Conservation (phyloP, 768 basidiomycete genomes). For the Suillus variegatus region DNA sequence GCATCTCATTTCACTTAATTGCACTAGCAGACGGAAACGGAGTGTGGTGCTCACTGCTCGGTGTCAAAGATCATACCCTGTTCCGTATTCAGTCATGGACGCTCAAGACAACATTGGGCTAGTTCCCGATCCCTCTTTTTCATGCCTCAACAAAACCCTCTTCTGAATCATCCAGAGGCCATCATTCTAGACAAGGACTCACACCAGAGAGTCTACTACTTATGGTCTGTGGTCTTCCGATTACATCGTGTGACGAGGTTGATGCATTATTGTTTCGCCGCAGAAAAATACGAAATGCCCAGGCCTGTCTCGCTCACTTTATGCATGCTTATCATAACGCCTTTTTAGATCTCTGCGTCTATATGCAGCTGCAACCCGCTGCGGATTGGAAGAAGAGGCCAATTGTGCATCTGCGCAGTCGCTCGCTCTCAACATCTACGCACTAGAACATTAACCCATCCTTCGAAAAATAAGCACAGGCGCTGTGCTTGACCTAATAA, state of each 20-base stretch:
- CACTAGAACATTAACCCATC: conserved; percentile 42
- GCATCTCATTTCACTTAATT: neutral
- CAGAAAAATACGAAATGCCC: conserved; percentile 73
- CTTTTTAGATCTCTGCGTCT: conserved; percentile 54
- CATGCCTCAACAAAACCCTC: conserved; percentile 43
- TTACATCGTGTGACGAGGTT: conserved; percentile 54
- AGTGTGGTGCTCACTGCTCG: conserved; percentile 49
- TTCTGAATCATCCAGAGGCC: conserved; percentile 28
- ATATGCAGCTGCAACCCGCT: conserved; percentile 56
- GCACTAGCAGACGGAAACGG: neutral
- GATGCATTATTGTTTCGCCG: conserved; percentile 62
- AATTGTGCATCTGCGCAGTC: conserved; percentile 55
- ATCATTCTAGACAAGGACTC: conserved; percentile 61
- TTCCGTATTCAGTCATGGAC: conserved; percentile 63
- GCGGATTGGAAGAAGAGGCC: conserved; percentile 61
- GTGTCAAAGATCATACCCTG: conserved; percentile 50
- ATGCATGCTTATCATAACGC: conserved; percentile 55
- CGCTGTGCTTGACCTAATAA: conserved; percentile 55
- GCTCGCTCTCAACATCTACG: conserved; percentile 52
- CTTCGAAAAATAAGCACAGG: conserved; percentile 50
- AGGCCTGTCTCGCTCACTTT: conserved; percentile 57
- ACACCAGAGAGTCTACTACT: conserved; percentile 58
- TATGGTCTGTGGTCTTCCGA: conserved; percentile 62
- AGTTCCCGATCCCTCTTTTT: conserved; percentile 63
- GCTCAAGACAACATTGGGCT: conserved; percentile 63